phyloP scores from a whole-genome alignment of 1,284 basidiomycete genomes.

The Ustanciosporium gigantosporum region DNA sequence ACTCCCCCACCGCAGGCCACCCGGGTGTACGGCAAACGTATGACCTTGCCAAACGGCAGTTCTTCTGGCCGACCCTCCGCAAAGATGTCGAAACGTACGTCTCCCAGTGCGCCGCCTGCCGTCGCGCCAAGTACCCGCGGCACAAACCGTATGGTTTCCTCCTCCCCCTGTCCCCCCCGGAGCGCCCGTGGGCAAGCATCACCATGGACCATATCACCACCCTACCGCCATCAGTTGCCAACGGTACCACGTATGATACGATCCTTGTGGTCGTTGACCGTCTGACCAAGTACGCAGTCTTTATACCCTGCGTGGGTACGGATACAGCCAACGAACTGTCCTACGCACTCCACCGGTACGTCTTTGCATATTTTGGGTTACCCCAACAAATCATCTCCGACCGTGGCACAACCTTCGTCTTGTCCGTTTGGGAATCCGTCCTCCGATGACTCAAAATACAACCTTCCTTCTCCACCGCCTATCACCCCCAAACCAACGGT shows the following conservation, averaged over 20 bases:
- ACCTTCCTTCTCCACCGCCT: conserved; percentile 50
- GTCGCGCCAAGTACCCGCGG: conserved; percentile 58
- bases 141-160: conserved; percentile 60
- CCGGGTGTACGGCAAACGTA: background rate
- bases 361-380: conserved; percentile 61
- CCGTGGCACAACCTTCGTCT: conserved; percentile 60
- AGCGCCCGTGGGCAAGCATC: conserved; percentile 62
- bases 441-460: conserved; percentile 33
- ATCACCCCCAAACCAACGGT: conserved; percentile 63
- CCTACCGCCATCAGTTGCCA: conserved; percentile 55
- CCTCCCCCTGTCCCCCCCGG: conserved; percentile 58
- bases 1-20: conserved; percentile 1
- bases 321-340: conserved; percentile 56
- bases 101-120: conserved; percentile 62
- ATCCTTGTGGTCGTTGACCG: conserved; percentile 60
- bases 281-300: conserved; percentile 59
- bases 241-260: conserved; percentile 59
- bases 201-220: conserved; percentile 64
- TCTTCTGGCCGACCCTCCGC: conserved; percentile 61
- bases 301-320: conserved; percentile 67
- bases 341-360: conserved; percentile 13
- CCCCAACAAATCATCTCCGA: conserved; percentile 61
- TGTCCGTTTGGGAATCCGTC: conserved; percentile 57
- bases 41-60: conserved; percentile 55
- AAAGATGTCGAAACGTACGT: conserved; percentile 61